Conservation (phyloP, 1,139 yeast genomes). For the Blastobotrys proliferans region DNA sequence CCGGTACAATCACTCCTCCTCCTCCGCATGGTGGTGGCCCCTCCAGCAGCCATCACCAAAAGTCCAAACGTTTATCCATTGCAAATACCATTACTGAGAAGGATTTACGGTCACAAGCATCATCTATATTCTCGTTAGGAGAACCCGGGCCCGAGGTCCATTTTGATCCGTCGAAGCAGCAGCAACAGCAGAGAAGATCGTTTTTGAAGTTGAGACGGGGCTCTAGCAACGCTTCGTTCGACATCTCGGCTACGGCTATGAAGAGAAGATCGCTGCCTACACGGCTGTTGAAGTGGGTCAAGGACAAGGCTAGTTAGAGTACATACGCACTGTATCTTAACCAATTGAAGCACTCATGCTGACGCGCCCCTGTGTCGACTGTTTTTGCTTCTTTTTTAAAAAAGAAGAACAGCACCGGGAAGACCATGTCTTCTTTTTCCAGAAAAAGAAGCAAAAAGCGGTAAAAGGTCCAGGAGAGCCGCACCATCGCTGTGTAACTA, state of each 20-base stretch:
- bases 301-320: conserved; percentile 19
- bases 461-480: too few relatives aligned
- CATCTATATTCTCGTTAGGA: conserved; percentile 21
- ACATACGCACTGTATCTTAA: too few relatives aligned
- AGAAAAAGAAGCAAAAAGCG: too few relatives aligned
- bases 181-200: neutral
- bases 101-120: neutral
- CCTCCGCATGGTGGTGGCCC: too few relatives aligned
- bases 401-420: too few relatives aligned
- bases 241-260: neutral
- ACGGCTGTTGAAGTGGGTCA: conserved; percentile 27
- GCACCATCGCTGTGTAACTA: too few relatives aligned
- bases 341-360: too few relatives aligned
- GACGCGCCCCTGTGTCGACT: too few relatives aligned
- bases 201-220: conserved; percentile 6
- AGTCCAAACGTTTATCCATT: conserved; percentile 6
- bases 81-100: conserved; percentile 12
- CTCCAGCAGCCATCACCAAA: too few relatives aligned
- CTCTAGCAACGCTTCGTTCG: conserved; percentile 8
- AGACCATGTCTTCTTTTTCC: too few relatives aligned
- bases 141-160: conserved; percentile 31
- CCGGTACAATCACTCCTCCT: conserved; percentile 7
- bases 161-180: neutral
- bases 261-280: conserved; percentile 15
- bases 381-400: too few relatives aligned